These are phyloP conservation scores for Chrysosporium queenslandicum DNA, from an alignment of 2,329 filamentous ascomycete genomes.

Conservation along the genomic window DNA sequence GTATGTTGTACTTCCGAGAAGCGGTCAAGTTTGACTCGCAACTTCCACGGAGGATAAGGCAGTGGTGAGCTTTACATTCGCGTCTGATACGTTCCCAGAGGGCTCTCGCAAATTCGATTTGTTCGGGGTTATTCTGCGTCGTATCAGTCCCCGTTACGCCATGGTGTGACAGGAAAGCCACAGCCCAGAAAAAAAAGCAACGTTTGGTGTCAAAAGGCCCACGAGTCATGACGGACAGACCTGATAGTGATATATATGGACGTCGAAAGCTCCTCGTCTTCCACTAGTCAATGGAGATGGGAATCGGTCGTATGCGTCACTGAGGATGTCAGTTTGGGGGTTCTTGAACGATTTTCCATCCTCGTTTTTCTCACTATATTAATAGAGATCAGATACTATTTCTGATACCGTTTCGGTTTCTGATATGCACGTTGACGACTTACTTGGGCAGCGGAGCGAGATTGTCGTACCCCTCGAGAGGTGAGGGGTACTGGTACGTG, in stretches of 20 bases:
- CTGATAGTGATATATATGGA: slow-evolving; percentile 76
- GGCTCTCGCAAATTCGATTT: slow-evolving; percentile 57
- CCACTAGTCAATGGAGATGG: slow-evolving; percentile 57
- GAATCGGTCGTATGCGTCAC: slow-evolving; percentile 60
- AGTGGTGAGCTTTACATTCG: slow-evolving; percentile 52
- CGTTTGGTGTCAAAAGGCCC: slow-evolving; percentile 4
- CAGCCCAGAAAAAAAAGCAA: background rate
- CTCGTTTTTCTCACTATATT: slow-evolving; percentile 48
- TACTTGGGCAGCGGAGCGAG: slow-evolving; percentile 39
- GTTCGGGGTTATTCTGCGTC: slow-evolving; percentile 46
- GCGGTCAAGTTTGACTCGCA: background rate
- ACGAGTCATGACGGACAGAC: slow-evolving; percentile 24
- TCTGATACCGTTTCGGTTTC: background rate
- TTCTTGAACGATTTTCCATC: slow-evolving; percentile 75
- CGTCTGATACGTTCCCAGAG: slow-evolving; percentile 68
- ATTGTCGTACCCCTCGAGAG: slow-evolving; percentile 44
- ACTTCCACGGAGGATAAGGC: background rate
- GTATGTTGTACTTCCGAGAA: background rate
- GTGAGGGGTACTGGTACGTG: slow-evolving; percentile 46
- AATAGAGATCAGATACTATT: background rate
- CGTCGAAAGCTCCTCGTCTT: slow-evolving; percentile 63
- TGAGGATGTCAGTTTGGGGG: slow-evolving; percentile 49
- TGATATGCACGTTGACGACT: slow-evolving; percentile 16
- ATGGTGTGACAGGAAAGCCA: background rate
- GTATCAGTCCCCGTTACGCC: background rate